Evolutionary conservation across 2,329 filamentous ascomycete species (phyloP), one percentile per base, ranked within the genome.

Genomic region (Neofusicoccum cordaticola): DNA sequence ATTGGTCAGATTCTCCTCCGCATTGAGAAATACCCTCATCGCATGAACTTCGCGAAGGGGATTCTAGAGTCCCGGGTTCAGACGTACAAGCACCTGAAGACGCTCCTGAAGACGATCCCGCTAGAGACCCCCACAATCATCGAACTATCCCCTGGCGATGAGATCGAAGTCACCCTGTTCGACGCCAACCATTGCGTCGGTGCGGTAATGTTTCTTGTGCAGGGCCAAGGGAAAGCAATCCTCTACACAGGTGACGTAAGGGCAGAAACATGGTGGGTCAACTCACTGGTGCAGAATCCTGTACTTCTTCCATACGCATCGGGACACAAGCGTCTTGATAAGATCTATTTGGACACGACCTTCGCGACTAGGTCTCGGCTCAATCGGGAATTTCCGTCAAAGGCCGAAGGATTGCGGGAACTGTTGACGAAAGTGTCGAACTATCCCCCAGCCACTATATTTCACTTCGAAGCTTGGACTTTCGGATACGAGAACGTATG

Each of bases 401-500:
- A 97, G 73, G 87, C 89, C 0, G 86, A 94, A 61, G 93, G 93
- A 0, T 80, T 97, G 11, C 79, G 79, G 0, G 91, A 97, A 71
- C 82, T 97, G 0, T 71, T 97, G 1, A 78, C 80, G 4, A 90
- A 92, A 68, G 83, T 97, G 0, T 75, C 79, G 0, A 73, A 79
- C 27, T 96, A 94, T 73, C 89, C 93, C 0, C 67, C 80, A 1
- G 86, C 92, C 44, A 96, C 92, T 0, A 75, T 90, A 0, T 97
- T 97, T 71, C 90, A 96, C 74, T 84, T 98, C 51, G 86, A 93
- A 64, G 86, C 92, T 0, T 97, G 93, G 93, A 97, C 94, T 0
- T 95, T 95, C 72, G 91, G 91, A 0, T 97, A 97, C 68, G 93
- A 98, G 74, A 90, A 96, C 61, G 92, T 97, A 0, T 97, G 93